Base-by-base conservation (phyloP, 768 basidiomycete species). In the Symmetrospora coprosmae region DNA sequence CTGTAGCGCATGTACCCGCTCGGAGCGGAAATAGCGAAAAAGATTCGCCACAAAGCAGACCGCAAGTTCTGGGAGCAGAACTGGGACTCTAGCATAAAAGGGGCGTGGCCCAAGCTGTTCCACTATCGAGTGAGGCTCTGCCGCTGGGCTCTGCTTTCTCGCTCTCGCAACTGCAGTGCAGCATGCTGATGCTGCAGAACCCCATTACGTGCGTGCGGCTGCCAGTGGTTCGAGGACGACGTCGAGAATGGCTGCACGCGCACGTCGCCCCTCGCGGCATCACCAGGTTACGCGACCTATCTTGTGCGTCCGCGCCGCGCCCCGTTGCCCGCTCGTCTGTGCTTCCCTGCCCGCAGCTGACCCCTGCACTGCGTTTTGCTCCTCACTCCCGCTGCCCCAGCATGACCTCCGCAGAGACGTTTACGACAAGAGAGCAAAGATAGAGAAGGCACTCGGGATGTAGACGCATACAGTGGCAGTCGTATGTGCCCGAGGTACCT, bases 1-100 rank as follows among this genome's bases (percentile, higher is more conserved):
- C 5, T 6, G 4, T 25, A 58, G 55, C n/a, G 55, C n/a, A 58
- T 58, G 55, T 58, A 58, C 41, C 55, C 55, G 27, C 27, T 58
- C 17, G 55, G 55, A 4, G 55, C 43, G 21, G 41, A 33, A 34
- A 6, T 58, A 5, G 55, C 41, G 21, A 45, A 16, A 31, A 19
- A 33, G 11, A 7, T n/a, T 5, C 27, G 31, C 28, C 27, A 16
- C 2, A 46, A 58, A 30, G 39, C 55, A 4, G 16, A 58, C 7
- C 40, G 55, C 21, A 19, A 19, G 25, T 46, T 27, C 23, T 41
- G 55, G n/a, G 55, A 41, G 23, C 7, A 34, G 8, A 27, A 21
- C n/a, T 58, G 55, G 55, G 37, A 58, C 23, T 58, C 55, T 30
- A 30, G 17, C 28, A 43, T 14, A 4, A 30, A 31, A 16, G 38